Evolutionary conservation across 371 early-diverging fungal genomes (phyloP).

Genomic region (Globomyces sp.): DNA sequence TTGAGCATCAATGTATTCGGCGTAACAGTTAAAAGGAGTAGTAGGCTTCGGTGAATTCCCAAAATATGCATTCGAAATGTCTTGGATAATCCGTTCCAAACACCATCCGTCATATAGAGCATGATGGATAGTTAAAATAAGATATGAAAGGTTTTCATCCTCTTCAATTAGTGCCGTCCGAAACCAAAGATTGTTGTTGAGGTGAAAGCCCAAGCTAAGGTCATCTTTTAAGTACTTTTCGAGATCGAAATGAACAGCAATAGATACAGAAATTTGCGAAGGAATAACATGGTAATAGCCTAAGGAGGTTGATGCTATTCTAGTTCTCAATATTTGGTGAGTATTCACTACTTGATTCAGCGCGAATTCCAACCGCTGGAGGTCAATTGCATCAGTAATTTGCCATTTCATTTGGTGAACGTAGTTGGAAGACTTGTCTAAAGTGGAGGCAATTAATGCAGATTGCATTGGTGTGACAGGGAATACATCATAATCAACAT

Average conservation of each 20-base stretch:
- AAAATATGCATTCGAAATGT: conserved; percentile 1
- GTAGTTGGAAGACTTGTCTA: conserved; percentile 26
- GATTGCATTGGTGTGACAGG: conserved; percentile 23
- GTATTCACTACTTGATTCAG: conserved; percentile 12
- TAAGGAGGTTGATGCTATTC: neutral
- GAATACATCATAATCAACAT: conserved; percentile 7
- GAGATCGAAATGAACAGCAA: neutral
- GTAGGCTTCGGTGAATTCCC: neutral
- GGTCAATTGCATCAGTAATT: neutral
- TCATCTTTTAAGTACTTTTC: conserved; percentile 12
- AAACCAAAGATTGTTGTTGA: conserved; percentile 9
- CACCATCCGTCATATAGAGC: conserved; percentile 12
- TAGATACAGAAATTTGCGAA: neutral
- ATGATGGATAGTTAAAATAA: conserved; percentile 14
- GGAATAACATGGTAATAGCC: conserved; percentile 8
- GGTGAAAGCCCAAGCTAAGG: conserved; percentile 7
- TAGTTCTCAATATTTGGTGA: conserved; percentile 8
- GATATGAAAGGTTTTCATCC: neutral
- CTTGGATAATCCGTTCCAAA: neutral
- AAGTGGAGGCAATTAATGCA: conserved; percentile 24
- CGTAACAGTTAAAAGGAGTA: conserved; percentile 1
- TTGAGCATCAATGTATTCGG: conserved; percentile 8
- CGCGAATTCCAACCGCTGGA: neutral
- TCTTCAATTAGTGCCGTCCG: conserved; percentile 1
- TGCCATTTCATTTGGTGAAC: conserved; percentile 16